phyloP scores from a whole-genome alignment of 257 asterid species.

The Henckelia pumila region DNA sequence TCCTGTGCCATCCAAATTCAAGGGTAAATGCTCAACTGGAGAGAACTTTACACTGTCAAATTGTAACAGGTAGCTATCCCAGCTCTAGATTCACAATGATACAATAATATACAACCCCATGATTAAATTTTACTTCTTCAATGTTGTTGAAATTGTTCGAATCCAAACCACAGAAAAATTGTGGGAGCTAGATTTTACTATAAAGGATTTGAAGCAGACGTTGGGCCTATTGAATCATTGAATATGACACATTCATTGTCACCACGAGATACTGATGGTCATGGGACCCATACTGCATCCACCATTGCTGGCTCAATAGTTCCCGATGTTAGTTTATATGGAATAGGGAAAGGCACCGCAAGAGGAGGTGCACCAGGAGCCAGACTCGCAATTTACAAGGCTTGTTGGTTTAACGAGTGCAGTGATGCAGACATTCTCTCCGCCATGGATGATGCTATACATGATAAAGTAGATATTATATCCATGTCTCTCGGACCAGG shows the following conservation, averaged over 20 bases:
- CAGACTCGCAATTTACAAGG: slow-evolving; percentile 48
- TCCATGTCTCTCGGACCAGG: slow-evolving; percentile 42
- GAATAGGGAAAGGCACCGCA: slow-evolving; percentile 40
- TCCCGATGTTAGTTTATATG: slow-evolving; percentile 32
- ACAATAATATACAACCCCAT: neutral
- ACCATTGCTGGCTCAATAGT: no score
- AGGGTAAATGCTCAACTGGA: no score
- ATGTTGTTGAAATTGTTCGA: slow-evolving; percentile 4
- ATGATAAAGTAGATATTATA: slow-evolving; percentile 44
- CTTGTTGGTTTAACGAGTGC: slow-evolving; percentile 44
- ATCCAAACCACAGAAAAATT: slow-evolving; percentile 43
- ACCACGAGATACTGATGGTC: no score
- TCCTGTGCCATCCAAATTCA: slow-evolving; percentile 49
- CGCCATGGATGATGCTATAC: slow-evolving; percentile 47
- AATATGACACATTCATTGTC: no score
- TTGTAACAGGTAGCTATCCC: slow-evolving; percentile 46
- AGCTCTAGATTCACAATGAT: slow-evolving; percentile 6
- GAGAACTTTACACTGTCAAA: slow-evolving; percentile 45
- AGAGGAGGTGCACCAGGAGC: slow-evolving; percentile 51
- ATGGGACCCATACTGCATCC: no score
- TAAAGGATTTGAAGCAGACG: no score
- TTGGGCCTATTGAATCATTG: no score
- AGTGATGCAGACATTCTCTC: slow-evolving; percentile 42
- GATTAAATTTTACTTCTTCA: neutral
- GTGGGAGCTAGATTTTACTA: no score